Evolutionary conservation across 768 basidiomycete genomes (phyloP), one percentile per base, ranked within the genome.

Genomic region (Hygrophoropsis aurantiaca): DNA sequence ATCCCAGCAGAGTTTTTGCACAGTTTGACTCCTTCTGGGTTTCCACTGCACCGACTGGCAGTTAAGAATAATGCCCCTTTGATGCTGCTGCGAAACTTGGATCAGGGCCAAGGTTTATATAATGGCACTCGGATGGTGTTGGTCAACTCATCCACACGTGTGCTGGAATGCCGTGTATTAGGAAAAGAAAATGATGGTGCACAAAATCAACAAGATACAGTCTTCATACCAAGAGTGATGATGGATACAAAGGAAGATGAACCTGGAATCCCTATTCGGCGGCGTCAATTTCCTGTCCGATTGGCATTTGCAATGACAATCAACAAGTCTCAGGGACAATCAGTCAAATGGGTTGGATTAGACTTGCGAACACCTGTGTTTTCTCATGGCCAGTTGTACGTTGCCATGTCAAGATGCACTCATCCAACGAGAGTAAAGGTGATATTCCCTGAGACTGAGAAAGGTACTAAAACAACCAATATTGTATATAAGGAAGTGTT

Each of bases 71-170:
- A 65, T 40, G 54, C 54, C n/a, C 62, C 72, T 4, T 37, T 79
- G 0, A 78, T 79, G 48, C 51, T 79, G 0, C 56, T 80, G 1
- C 42, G 71, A 0, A 79, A 81, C 52, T 54, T 80, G 15, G 54
- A 61, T 39, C 68, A 73, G 4, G 11, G 43, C 0, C 34, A 58
- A 20, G 71, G 73, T 0, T 52, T 74, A 0, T 74, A 66, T 49
- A 73, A 74, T 66, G 74, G 73, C 2, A 69, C 70, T 1, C 19
- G 62, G 0, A 39, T 61, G 35, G 42, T 36, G 1, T 11, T 60
- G 11, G 45, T 46, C n/a, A 52, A 20, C 42, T 58, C 58, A 42
- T 61, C 47, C 19, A 6, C 11, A 10, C 38, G 54, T 13, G 57
- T 71, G 3, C 37, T 72, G 1, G 44, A 64, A 41, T 60, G 55